Conservation (phyloP, 305 asterid genomes). For the Solanum chacoense region DNA sequence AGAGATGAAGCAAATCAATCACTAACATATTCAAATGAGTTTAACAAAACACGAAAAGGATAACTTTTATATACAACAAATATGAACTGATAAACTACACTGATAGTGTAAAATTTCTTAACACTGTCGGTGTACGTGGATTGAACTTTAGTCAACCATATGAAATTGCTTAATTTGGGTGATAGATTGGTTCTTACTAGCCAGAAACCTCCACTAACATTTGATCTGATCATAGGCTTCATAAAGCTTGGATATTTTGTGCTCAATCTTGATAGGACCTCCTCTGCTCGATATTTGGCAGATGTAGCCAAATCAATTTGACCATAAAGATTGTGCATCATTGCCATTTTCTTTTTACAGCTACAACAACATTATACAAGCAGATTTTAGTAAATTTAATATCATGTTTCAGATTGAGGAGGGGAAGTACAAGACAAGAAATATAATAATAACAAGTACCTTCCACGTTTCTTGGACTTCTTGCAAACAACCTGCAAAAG, state of each 20-base stretch:
- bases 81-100: background rate
- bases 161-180: background rate
- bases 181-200: conserved; percentile 6
- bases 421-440: background rate
- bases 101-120: background rate
- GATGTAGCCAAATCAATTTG: conserved; percentile 7
- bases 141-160: background rate
- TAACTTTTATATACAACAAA: background rate
- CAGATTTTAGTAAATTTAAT: background rate
- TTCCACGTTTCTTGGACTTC: background rate
- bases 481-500: conserved; percentile 8
- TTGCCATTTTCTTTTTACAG: conserved; percentile 6
- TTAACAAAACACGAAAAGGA: background rate
- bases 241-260: conserved; percentile 15
- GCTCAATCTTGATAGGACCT: conserved; percentile 12
- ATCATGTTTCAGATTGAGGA: background rate
- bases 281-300: conserved; percentile 16
- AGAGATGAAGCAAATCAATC: background rate
- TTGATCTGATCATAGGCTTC: conserved; percentile 25
- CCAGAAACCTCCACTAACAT: conserved; percentile 20
- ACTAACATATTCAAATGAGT: background rate
- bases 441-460: background rate
- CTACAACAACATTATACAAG: background rate
- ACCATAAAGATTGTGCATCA: conserved; percentile 4
- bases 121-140: background rate